Evolutionary conservation across 2,329 filamentous ascomycete species (phyloP).

Genomic region (Penicillium expansum): DNA sequence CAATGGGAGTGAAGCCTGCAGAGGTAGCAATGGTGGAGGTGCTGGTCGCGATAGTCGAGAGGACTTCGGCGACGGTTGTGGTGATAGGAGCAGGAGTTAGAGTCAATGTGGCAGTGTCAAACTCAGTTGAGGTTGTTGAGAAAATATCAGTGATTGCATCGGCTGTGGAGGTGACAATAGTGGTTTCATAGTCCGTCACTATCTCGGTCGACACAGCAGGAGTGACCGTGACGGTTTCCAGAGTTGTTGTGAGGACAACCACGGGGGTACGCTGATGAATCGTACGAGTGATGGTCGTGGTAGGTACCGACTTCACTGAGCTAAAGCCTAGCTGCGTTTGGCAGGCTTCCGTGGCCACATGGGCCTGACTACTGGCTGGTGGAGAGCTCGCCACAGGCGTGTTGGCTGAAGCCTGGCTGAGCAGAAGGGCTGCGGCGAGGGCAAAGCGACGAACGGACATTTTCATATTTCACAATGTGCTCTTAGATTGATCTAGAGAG

Average conservation of each 20-base stretch:
- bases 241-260: conserved; percentile 1
- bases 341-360: neutral
- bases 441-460: neutral
- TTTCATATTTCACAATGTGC: neutral
- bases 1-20: conserved; percentile 2
- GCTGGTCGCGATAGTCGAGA: neutral
- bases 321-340: neutral
- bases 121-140: conserved; percentile 10
- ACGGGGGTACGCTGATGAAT: conserved; percentile 1
- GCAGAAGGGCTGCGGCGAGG: neutral
- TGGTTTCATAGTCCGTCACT: conserved; percentile 6
- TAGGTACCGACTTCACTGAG: conserved; percentile 5
- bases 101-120: neutral
- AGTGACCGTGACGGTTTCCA: conserved; percentile 6
- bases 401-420: neutral
- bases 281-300: neutral
- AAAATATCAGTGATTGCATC: conserved; percentile 2
- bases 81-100: neutral
- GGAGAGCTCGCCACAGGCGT: neutral
- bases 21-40: conserved; percentile 3
- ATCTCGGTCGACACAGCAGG: conserved; percentile 1
- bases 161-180: conserved; percentile 2
- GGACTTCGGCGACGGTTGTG: neutral
- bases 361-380: neutral
- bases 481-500: neutral